Percentiles rank a stretch among this genome's conserved stretches.
These are phyloP conservation scores for Lipomyces sp. DNA, from an alignment of 805 yeast species.

Conservation along the genomic window DNA sequence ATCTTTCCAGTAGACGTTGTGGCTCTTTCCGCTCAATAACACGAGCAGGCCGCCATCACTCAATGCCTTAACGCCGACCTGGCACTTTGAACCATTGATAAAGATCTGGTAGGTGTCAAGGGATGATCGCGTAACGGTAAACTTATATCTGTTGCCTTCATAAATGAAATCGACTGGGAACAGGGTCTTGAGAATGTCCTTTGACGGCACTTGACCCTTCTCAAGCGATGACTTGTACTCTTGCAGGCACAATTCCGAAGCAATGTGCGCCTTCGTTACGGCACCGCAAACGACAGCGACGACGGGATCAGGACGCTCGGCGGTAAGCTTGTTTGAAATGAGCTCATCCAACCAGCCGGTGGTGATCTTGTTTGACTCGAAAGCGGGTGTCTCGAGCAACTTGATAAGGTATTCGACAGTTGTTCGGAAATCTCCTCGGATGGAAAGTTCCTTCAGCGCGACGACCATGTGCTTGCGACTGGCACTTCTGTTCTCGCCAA, in stretches of 20 bases:
- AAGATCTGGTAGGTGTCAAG: constrained; percentile 80
- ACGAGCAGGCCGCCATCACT: constrained; percentile 92
- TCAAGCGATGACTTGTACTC: constrained; percentile 77
- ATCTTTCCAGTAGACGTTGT: constrained; percentile 95
- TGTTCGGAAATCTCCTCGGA: constrained; percentile 97
- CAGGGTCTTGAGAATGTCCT: constrained; percentile 75
- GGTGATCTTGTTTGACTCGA: constrained; percentile 92
- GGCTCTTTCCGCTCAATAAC: constrained; percentile 88
- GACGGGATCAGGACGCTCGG: constrained; percentile 91
- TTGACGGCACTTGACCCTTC: constrained; percentile 92
- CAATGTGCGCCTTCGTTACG: constrained; percentile 87
- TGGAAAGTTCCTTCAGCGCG: constrained; percentile 91
- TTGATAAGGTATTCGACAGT: constrained; percentile 96
- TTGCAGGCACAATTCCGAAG: constrained; percentile 63
- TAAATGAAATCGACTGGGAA: constrained; percentile 93
- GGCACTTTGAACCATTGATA: constrained; percentile 87
- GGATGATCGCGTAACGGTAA: constrained; percentile 92
- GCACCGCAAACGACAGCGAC: constrained; percentile 97
- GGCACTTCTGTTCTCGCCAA: constrained; percentile 97
- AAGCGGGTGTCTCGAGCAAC: constrained; percentile 91
- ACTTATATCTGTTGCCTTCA: constrained; percentile 88
- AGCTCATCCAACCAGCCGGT: constrained; percentile 99
- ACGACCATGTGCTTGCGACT: constrained; percentile 99
- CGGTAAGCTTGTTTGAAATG: constrained; percentile 87
- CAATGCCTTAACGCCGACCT: constrained; percentile 80